Evolutionary conservation across 768 basidiomycete genomes (phyloP), one percentile per base, ranked within the genome.

Genomic region (Coprinopsis cinerea): DNA sequence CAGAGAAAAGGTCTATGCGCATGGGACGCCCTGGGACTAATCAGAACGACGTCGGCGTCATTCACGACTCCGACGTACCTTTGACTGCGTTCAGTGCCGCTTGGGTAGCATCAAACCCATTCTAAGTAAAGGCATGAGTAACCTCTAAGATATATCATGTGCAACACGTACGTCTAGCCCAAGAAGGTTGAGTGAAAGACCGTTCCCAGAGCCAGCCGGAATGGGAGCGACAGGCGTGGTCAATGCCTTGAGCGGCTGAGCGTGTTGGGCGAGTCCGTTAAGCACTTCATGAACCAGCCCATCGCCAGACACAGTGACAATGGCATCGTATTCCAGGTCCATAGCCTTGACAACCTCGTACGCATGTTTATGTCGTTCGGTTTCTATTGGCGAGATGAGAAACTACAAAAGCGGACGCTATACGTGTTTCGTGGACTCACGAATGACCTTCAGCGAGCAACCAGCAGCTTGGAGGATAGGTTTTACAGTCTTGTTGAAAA

Each of bases 171-270:
- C 84, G 62, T 81, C 67, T 20, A 75, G 53, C n/a, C 90, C 90
- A 18, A 91, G 64, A 15, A 92, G 63, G 57, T 90, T 91, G 22
- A 92, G 62, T 22, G 83, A 75, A 20, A 85, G 66, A 2, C 80
- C 90, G 55, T 93, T 93, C 3, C 85, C 90, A 11, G 88, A 88
- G 2, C 90, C 90, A 15, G 85, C 82, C 4, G 92, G 88, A 59
- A 93, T 80, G 2, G 85, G 88, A 0, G 82, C 81, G 22, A 94
- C 66, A 1, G 92, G 88, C 25, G 81, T 79, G 39, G 60, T 62
- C 49, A 92, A 77, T 0, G 86, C 90, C 41, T 70, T 72, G 28
- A 68, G 62, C 1, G 84, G 79, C 30, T 82, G 69, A 24, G 69
- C 64, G 51, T 87, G 84, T 47, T 81, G 69, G 2, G 85, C 81